These are phyloP conservation scores for Ophiostoma pallidulum DNA, from an alignment of 2,329 filamentous ascomycete species.

Conservation along the genomic window DNA sequence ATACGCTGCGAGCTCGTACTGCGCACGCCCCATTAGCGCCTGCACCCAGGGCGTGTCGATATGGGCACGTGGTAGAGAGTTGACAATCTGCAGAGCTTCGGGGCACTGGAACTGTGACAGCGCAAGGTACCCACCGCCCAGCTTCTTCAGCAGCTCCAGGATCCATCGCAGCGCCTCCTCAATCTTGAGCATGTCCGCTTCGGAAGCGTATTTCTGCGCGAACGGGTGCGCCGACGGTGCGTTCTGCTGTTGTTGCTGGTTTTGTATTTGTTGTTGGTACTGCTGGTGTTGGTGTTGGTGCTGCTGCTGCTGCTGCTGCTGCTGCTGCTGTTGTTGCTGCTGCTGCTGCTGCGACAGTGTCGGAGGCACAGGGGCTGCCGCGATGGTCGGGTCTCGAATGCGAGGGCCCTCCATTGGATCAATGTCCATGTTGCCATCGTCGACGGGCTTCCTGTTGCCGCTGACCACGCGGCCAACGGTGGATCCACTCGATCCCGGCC, in stretches of 20 bases:
- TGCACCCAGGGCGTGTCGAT: conserved; percentile 91
- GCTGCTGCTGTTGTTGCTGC: background rate
- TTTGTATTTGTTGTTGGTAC: background rate
- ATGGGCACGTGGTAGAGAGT: conserved; percentile 60
- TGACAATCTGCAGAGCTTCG: conserved; percentile 67
- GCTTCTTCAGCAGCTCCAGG: conserved; percentile 70
- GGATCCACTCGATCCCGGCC: conserved; percentile 54
- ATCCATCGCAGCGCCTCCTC: conserved; percentile 69
- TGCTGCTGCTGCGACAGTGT: conserved; percentile 11
- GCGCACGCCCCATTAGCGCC: conserved; percentile 78
- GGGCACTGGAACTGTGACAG: conserved; percentile 70
- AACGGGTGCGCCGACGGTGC: conserved; percentile 8
- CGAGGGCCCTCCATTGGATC: conserved; percentile 51
- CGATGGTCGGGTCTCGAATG: conserved; percentile 10
- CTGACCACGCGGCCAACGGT: conserved; percentile 81
- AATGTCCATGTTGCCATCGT: conserved; percentile 57
- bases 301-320: background rate
- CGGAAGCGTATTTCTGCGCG: conserved; percentile 29
- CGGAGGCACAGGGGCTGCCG: background rate
- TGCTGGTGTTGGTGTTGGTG: conserved; percentile 2
- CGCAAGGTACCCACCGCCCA: conserved; percentile 70
- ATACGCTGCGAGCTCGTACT: conserved; percentile 86
- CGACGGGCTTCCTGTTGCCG: conserved; percentile 70
- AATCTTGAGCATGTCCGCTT: conserved; percentile 51
- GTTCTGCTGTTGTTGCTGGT: background rate